Evolutionary conservation across 805 yeast genomes (phyloP), one percentile per base, ranked within the genome.

Genomic region (Barnettozyma wickerhamii): DNA sequence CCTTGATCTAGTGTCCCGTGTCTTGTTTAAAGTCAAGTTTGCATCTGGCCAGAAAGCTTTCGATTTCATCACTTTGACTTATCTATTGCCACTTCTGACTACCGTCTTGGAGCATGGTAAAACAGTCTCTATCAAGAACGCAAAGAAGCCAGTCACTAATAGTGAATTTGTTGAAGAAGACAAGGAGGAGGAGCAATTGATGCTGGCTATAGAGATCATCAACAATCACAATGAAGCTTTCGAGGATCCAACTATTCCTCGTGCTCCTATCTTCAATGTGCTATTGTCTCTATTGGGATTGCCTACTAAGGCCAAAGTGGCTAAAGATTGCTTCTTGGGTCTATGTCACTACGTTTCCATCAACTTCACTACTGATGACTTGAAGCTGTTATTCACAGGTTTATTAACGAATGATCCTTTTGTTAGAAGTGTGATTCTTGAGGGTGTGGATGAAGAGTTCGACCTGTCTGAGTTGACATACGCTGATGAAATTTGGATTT

Each of bases 131-230:
- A 52, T 75, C 39, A 72, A 67, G 47, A 76, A 74, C 51, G 67
- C 80, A 3, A 69, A 68, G 33, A 80, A 77, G 53, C 71, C 66
- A 3, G 60, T 65, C 9, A 66, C 72, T 1, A 81, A 79, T 23
- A 67, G 81, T 3, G 95, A 86, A 52, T 84, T 81, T 58, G 74
- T 74, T 23, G 91, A 87, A 41, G 95, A 86, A 58, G 87, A 81
- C 50, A 80, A 80, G n/a, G 89, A 84, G 56, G 96, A 90, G 60
- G 97, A 89, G 58, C 91, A 86, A 52, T 66, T 89, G 37, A 61
- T 84, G 37, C 65, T 91, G 42, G 84, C 91, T 0, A 62, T 90
- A 51, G 95, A 86, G 53, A 79, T 89, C 30, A 68, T 91, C 41
- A 69, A 79, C 30, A 72, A 74, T 3, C 90, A 84, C 53, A 73